Base-by-base conservation (phyloP, 106 monocot species). In the Phalaenopsis aphrodite region DNA sequence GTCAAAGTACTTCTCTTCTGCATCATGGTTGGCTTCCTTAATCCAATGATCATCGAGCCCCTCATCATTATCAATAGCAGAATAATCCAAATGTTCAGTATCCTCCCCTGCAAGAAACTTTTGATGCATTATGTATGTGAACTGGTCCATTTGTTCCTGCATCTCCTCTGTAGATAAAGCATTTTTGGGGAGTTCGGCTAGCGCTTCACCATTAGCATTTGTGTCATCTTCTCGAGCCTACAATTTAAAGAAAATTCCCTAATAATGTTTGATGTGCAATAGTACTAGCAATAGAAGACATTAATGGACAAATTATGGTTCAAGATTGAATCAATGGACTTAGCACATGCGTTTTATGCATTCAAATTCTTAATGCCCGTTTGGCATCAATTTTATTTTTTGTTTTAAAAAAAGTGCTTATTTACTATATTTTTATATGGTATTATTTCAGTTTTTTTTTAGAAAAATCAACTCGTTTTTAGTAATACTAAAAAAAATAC, bases 1-100 rank as follows among this genome's bases (percentile, higher is more conserved):
- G 24, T 89, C 90, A 65, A 99, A 99, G 73, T 99, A 99, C 66
- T 88, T 98, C 80, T 94, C 98, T 77, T 99, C 94, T 2, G 92
- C 98, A 81, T 95, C 98, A 38, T 83, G 85, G 73, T 85, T 92
- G 16, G 90, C 89, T 71, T 99, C 98, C 83, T 49, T 88, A 42
- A 83, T 82, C 98, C 98, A 99, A 71, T 99, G 85, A 82, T 99
- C 98, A 81, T 99, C 98, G 43, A 99, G 81, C 41, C 87, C 86
- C 84, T 93, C 98, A 66, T 99, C 89, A 67, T 89, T 83, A 79
- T 99, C 98, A 58, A 99, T 99, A 38, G 72, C 75, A 8, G 85
- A 83, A 61, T 98, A 98, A 83, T 99, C 93, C 8, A 92, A 47
- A 86, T 85, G 83, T 73, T 85, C 87, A 5, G 85, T 73, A 77